These are phyloP conservation scores for Trichodelitschia bisporula DNA, from an alignment of 495 filamentous ascomycete genomes.

Conservation along the genomic window DNA sequence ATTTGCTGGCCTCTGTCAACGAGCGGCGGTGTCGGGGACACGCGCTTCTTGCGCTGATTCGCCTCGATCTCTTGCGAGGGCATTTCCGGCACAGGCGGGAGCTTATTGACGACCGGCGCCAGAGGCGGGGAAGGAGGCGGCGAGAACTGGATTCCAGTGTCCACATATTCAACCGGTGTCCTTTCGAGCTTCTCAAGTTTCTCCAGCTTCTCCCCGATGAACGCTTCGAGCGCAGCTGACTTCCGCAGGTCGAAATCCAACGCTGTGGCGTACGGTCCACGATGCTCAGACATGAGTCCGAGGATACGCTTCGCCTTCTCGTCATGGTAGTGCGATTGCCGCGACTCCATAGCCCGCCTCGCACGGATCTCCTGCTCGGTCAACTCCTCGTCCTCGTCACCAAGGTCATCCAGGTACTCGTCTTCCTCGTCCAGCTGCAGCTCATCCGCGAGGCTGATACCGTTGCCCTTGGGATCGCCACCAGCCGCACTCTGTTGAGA, in stretches of 20 bases:
- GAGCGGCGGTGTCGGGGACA: not conserved
- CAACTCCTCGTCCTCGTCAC: conserved; percentile 15
- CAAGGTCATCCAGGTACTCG: conserved; percentile 22
- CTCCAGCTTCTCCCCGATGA: not conserved
- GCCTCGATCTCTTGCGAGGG: not conserved
- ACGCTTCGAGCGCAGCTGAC: conserved; percentile 1
- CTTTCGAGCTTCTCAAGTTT: not conserved
- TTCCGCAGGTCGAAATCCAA: conserved; percentile 5
- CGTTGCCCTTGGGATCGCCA: conserved; percentile 30
- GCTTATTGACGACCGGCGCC: conserved; percentile 4
- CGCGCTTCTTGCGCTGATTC: not conserved
- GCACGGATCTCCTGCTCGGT: conserved; percentile 15
- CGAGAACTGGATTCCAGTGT: conserved; percentile 60
- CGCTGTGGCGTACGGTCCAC: not conserved
- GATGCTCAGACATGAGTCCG: conserved; percentile 9
- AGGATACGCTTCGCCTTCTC: conserved; percentile 20
- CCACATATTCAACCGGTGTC: conserved; percentile 26
- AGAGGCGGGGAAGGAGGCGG: conserved; percentile 49
- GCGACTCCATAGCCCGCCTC: conserved; percentile 11
- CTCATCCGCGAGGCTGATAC: conserved; percentile 71
- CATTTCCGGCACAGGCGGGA: not conserved
- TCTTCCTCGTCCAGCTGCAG: conserved; percentile 62
- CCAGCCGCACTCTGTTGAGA: conserved; percentile 29
- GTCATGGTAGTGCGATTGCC: conserved; percentile 10
- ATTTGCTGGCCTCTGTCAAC: conserved; percentile 3